Evolutionary conservation across 192 early-diverging fungal genomes (phyloP).

Genomic region (Funneliformis geosporum): DNA sequence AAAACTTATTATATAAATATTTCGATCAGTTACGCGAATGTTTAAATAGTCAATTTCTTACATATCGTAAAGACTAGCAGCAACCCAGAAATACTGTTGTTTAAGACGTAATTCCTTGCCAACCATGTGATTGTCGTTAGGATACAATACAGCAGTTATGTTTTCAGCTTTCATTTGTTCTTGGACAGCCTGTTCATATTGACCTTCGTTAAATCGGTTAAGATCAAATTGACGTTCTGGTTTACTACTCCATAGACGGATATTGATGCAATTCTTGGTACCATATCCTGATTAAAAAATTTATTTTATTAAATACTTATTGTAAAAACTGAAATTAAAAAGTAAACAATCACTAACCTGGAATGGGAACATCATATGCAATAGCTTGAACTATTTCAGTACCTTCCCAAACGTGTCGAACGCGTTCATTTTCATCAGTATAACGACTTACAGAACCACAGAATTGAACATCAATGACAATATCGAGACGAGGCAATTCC

Average conservation of each 20-base stretch:
- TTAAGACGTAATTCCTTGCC: constrained; percentile 96
- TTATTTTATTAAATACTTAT: neutral
- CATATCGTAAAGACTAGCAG: constrained; percentile 85
- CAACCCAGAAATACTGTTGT: constrained; percentile 98
- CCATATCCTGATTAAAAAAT: constrained; percentile 49
- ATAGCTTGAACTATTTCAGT: constrained; percentile 85
- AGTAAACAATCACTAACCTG: constrained; percentile 53
- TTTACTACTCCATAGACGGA: constrained; percentile 96
- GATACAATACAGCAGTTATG: constrained; percentile 94
- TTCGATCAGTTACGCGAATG: constrained; percentile 41
- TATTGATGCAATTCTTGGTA: constrained; percentile 96
- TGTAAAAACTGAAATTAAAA: neutral
- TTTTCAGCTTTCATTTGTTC: constrained; percentile 93
- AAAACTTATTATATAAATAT: neutral
- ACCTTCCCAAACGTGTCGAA: constrained; percentile 84
- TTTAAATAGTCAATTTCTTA: constrained; percentile 30
- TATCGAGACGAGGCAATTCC: constrained; percentile 93
- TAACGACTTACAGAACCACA: constrained; percentile 81
- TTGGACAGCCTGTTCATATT: constrained; percentile 89
- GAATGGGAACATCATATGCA: constrained; percentile 97
- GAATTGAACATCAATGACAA: constrained; percentile 87
- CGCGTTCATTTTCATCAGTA: constrained; percentile 63
- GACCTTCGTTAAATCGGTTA: constrained; percentile 82
- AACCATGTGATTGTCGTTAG: constrained; percentile 97
- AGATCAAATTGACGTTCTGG: constrained; percentile 87